Evolutionary conservation across 257 asterid species (phyloP), one percentile per base, ranked within the genome.

Genomic region (Capsicum rhomboideum): DNA sequence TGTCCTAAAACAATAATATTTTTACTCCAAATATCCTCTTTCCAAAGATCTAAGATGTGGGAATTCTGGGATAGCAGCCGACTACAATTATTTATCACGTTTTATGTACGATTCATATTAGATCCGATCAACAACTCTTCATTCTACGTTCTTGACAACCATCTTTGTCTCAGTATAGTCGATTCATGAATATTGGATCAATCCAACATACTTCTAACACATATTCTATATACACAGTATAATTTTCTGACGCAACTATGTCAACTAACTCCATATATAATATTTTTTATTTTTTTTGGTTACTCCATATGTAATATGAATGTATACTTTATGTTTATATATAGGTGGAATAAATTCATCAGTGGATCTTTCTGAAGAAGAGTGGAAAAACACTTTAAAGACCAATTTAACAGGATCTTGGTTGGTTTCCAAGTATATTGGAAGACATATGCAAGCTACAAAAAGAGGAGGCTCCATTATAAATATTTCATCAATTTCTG

Each of bases 401-500:
- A 89, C 92, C 26, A 93, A 93, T 72, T 79, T 88, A 21, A 92
- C 80, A 3, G 97, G 94, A 28, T 59, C 91, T 23, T 91, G 92
- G 94, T 14, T 93, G 84, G 93, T 93, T 14, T 86, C 96, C 0
- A 92, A 93, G 86, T 86, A 82, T n/a, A 92, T 88, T 2, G 77
- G 92, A 31, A 58, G 6, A 46, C 85, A 14, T 23, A 90, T 91
- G 95, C 85, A 90, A 6, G 87, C 86, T 56, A 78, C 87, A 13
- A 82, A 87, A 20, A 54, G 1, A 4, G 93, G 93, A 11, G 95
- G 98, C 6, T 88, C 92, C 29, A 82, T 92, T 50, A 84, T 92
- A 31, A 93, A 90, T 28, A 84, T 94, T 64, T 89, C 97, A 21
- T 94, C 98, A 4, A 87, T 90, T 74, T 56, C 88, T 4, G 97